These are phyloP conservation scores for Meripilus lineatus DNA, from an alignment of 1,284 basidiomycete species.

Conservation along the genomic window DNA sequence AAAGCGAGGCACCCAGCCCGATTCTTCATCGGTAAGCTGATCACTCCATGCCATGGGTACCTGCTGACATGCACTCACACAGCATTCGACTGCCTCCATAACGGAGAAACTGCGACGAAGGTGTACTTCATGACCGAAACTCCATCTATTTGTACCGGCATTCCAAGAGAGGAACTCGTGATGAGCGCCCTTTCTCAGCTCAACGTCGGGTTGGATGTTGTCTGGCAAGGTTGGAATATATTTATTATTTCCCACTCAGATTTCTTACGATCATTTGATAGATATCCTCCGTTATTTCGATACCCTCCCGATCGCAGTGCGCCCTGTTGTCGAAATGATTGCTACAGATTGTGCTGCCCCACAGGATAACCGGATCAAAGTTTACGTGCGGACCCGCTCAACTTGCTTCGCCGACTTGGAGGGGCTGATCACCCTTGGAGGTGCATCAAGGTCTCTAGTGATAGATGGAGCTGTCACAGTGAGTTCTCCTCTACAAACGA, in stretches of 20 bases:
- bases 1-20: constrained; percentile 1
- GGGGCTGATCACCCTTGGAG: constrained; percentile 1
- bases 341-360: constrained; percentile 1
- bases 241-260: not conserved
- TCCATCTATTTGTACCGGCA: not conserved
- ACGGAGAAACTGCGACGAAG: not conserved
- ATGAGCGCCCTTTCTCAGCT: not conserved
- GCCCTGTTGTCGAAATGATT: constrained; percentile 2
- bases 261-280: not conserved
- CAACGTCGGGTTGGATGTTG: not conserved
- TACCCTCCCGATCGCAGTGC: not conserved
- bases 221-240: no score
- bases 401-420: constrained; percentile 1
- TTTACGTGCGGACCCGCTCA: constrained; percentile 2
- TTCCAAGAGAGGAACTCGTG: not conserved
- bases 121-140: constrained; percentile 3
- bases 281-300: constrained; percentile 1
- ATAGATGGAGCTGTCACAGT: constrained; percentile 1
- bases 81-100: constrained; percentile 2
- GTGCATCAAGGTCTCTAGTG: not conserved
- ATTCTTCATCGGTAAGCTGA: constrained; percentile 4
- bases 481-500: not conserved
- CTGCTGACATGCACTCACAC: not conserved
- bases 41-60: no score
- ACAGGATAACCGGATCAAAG: constrained; percentile 1